phyloP scores from a whole-genome alignment of 176 grass and related monocot species.

The Oryza longistaminata region DNA sequence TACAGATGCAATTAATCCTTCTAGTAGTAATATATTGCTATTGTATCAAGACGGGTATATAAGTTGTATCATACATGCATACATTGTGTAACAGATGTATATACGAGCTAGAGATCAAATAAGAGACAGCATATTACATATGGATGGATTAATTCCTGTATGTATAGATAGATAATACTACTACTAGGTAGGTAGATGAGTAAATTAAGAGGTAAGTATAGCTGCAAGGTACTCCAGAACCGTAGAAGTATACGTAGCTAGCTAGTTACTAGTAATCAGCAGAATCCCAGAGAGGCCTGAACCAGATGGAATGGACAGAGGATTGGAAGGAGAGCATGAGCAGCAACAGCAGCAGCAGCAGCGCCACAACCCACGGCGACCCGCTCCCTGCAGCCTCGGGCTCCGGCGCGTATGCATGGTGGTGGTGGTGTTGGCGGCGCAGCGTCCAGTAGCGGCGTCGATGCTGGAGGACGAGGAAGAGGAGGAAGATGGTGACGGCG shows the following conservation, averaged over 20 bases:
- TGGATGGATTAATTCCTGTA: no score
- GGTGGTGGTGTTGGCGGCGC: no score
- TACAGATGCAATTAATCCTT: background rate
- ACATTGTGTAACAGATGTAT: background rate
- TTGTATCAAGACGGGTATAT: background rate
- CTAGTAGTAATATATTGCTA: background rate
- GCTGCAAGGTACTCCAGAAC: no score
- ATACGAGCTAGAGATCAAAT: background rate
- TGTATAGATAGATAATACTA: background rate
- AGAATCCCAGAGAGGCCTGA: constrained; percentile 55
- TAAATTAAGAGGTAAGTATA: no score
- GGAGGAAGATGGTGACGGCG: constrained; percentile 39
- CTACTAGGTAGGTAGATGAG: no score
- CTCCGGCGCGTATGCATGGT: no score
- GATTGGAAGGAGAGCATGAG: constrained; percentile 65
- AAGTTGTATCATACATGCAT: background rate
- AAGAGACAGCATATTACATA: no score
- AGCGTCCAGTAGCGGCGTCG: constrained; percentile 46
- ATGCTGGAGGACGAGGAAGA: constrained; percentile 37
- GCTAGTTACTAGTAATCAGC: constrained; percentile 8
- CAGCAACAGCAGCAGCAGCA: constrained; percentile 52
- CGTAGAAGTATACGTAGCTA: background rate
- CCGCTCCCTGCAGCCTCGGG: no score
- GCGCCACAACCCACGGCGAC: background rate
- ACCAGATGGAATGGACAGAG: constrained; percentile 66